These are phyloP conservation scores for Oryza australiensis DNA, from an alignment of 176 grass and related monocot species.

Conservation along the genomic window DNA sequence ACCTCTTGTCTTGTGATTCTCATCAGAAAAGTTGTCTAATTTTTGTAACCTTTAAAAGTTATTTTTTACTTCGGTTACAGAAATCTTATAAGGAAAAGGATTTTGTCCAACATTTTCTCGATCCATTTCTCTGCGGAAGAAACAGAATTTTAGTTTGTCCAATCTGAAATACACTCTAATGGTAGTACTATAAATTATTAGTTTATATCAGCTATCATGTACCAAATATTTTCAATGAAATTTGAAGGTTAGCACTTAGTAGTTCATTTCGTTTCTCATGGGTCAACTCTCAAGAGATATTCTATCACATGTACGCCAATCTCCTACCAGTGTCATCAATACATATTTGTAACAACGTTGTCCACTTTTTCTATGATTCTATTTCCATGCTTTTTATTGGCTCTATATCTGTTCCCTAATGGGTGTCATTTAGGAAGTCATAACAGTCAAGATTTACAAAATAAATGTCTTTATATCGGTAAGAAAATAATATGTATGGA, in stretches of 20 bases:
- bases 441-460: neutral
- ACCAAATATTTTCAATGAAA: neutral
- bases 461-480: neutral
- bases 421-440: neutral
- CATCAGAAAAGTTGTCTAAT: neutral
- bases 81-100: neutral
- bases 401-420: neutral
- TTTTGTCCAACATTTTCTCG: neutral
- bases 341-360: neutral
- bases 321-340: neutral
- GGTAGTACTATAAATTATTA: neutral
- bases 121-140: neutral
- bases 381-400: neutral
- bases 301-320: neutral
- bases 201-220: neutral
- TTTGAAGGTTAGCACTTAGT: neutral
- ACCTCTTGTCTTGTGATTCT: neutral
- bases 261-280: neutral
- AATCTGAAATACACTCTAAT: neutral
- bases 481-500: neutral
- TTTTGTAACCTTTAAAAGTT: neutral
- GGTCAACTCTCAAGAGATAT: neutral
- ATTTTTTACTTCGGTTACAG: neutral
- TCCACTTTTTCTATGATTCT: neutral
- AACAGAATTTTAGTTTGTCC: neutral